Evolutionary conservation across 176 grass and related monocot species (phyloP), one percentile per base, ranked within the genome.

Genomic region (Oryza meridionalis): DNA sequence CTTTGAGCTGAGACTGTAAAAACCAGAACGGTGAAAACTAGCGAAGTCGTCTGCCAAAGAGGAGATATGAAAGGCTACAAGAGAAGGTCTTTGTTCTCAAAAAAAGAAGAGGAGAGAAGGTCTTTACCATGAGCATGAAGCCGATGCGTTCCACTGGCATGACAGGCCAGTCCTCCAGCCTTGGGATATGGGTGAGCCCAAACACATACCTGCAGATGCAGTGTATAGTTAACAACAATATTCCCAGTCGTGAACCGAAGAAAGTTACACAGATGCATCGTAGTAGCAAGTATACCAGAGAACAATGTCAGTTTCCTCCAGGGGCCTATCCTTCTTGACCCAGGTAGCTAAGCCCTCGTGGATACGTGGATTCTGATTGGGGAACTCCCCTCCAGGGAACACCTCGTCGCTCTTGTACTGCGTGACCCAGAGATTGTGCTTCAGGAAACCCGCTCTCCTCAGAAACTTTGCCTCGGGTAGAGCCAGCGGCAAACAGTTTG

Each of bases 341-440:
- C 97, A 99, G 59, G 97, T 99, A 72, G 97, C 72, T 80, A 99
- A 81, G 49, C 97, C 97, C 90, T 99, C 97, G 2, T 96, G 91
- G 72, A 91, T 40, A 40, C 97, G 93, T 42, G 97, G 97, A 76
- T 99, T 99, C 84, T 99, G 97, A 47, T 99, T 99, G 55, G 97
- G 97, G 63, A 99, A 99, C 63, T 99, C 97, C 10, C 93, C 93
- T 70, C 97, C 97, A 9, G 97, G 97, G 63, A 96, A 99, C 86
- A 94, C 92, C 86, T 99, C 97, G 35, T 90, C 86, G 12, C 91
- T 79, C 63, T 90, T 94, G 84, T 96, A 99, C 24, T 86, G 88
- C 69, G 97, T 99, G 22, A 99, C 91, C 97, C 97, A 99, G 73
- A 99, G 93, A 69, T 99, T 99, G 68, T 99, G 97, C 88, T 99